Evolutionary conservation across 129 eudicot genomes (phyloP), one percentile per base, ranked within the genome.

Genomic region (Flaveria bidentis): DNA sequence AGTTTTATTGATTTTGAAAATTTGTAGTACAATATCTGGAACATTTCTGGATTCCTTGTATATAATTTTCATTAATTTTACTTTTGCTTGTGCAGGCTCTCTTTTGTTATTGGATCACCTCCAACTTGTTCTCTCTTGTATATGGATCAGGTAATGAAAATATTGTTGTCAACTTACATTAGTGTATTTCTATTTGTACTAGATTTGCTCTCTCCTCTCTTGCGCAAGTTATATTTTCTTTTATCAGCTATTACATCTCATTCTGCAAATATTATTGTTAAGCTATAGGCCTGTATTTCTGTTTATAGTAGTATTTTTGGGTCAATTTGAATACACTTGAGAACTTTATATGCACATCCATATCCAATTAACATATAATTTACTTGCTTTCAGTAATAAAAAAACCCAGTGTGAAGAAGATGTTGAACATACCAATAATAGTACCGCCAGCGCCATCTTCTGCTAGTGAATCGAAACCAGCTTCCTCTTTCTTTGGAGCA

Each of bases 31-130:
- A 30, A 30, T 30, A 30, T 30, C 36, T 30, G 4, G 58, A 46
- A n/a, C 44, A 15, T 44, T 15, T 25, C 6, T 60, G 39, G 58
- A 56, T 73, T 57, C 10, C 25, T 60, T 39, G 62, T 15, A 49
- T 71, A 5, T 69, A 0, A 20, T 64, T 18, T 16, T 50, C 50
- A 22, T 6, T 9, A 82, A 63, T 2, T 10, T 62, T 55, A 5
- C 6, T 66, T 65, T 16, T 44, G 13, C 79, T 2, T 72, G 25
- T 86, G 79, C 96, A 93, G 98, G 98, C 97, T 51, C 74, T 93
- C 36, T 91, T 90, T 51, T 91, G 91, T 73, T 93, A 93, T 67
- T 93, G 98, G 98, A 85, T 93, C 56, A 88, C 97, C 53, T 81
- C 98, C 66, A 93, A 93, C 85, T 20, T 93, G 60, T 93, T 85